Percentiles rank a stretch among this genome's conserved stretches.
phyloP scores from a whole-genome alignment of 179 eudicot genomes.

The Sideroxylon spinosum region DNA sequence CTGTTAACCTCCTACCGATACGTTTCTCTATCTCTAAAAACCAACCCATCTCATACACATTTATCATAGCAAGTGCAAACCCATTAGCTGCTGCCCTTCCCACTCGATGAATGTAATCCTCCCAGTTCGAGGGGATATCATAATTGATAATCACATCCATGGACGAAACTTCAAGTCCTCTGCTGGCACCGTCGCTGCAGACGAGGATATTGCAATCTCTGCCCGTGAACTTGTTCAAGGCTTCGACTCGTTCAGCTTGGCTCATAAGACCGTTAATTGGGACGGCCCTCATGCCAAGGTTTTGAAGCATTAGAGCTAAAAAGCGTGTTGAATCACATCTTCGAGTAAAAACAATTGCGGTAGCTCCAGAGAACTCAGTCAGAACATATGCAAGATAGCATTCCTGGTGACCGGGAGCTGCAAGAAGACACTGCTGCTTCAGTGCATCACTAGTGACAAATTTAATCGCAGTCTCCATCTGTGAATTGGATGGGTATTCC shows the following conservation, averaged over 20 bases:
- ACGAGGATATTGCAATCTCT: constrained; percentile 77
- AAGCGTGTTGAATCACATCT: constrained; percentile 65
- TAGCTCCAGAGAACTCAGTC: constrained; percentile 62
- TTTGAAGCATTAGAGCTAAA: constrained; percentile 70
- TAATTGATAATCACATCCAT: constrained; percentile 90
- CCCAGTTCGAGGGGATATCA: constrained; percentile 66
- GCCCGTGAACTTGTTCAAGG: constrained; percentile 76
- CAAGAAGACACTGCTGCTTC: constrained; percentile 67
- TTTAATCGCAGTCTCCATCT: constrained; percentile 71
- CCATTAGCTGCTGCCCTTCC: constrained; percentile 98
- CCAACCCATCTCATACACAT: constrained; percentile 76
- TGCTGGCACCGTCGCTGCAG: constrained; percentile 84
- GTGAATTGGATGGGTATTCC: constrained; percentile 54
- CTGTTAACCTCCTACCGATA: constrained; percentile 63
- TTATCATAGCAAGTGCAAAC: constrained; percentile 71
- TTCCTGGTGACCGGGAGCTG: constrained; percentile 82
- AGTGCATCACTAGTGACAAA: constrained; percentile 83
- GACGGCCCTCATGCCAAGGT: constrained; percentile 77
- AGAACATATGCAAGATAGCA: constrained; percentile 78
- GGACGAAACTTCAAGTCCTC: constrained; percentile 86
- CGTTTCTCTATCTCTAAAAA: constrained; percentile 75
- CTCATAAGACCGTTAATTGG: constrained; percentile 81
- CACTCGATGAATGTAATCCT: constrained; percentile 78
- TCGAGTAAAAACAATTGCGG: constrained; percentile 82
- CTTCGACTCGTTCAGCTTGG: constrained; percentile 81